phyloP scores from a whole-genome alignment of 345 rosid species.

The Eucalyptus pumila region DNA sequence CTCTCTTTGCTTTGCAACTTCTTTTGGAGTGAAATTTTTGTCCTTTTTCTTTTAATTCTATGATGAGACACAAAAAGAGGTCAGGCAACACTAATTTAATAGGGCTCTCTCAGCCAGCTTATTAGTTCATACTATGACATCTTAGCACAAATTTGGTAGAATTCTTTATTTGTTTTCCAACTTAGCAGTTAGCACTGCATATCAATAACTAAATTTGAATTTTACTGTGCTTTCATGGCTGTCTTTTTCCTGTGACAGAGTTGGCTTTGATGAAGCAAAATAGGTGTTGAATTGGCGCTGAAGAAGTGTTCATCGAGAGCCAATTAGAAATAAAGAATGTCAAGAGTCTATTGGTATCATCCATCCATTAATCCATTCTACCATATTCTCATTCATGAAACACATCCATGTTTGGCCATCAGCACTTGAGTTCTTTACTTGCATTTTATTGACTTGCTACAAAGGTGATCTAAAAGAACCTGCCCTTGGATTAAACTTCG shows the following conservation, averaged over 20 bases:
- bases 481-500: too few relatives aligned
- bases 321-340: constrained; percentile 71
- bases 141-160: background rate
- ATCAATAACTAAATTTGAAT: background rate
- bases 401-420: background rate
- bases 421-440: background rate
- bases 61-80: background rate
- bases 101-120: background rate
- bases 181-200: background rate
- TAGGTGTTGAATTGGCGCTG: constrained; percentile 69
- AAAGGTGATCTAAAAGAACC: too few relatives aligned
- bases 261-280: constrained; percentile 62
- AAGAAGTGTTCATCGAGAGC: constrained; percentile 67
- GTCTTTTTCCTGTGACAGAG: constrained; percentile 20
- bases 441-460: background rate
- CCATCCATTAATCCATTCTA: background rate
- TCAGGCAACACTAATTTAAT: background rate
- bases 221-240: background rate
- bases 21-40: background rate
- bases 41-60: background rate
- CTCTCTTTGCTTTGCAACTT: background rate
- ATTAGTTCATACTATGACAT: background rate
- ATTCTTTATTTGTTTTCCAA: background rate
- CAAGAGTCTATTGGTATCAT: constrained; percentile 64
- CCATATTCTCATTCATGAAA: background rate